Evolutionary conservation across 352 stramenopile genomes (phyloP).

Genomic region (Phytophthora pinifolia): DNA sequence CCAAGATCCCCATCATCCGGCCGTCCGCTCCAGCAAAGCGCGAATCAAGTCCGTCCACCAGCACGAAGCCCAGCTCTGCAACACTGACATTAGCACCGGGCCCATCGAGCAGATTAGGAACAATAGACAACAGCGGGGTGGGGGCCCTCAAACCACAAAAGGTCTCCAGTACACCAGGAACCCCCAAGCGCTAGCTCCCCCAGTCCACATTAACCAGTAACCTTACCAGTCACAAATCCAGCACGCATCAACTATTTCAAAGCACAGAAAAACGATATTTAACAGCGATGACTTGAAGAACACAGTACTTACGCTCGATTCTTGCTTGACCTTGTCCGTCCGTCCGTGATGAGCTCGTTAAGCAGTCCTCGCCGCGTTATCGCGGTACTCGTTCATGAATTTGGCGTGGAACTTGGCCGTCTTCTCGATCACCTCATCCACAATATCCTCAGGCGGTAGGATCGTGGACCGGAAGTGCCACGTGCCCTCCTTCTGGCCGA

Average conservation of each 20-base stretch:
- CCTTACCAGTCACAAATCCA: constrained; percentile 17
- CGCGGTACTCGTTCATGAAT: constrained; percentile 95
- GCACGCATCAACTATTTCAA: constrained; percentile 11
- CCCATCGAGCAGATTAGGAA: constrained; percentile 32
- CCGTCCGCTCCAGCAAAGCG: constrained; percentile 67
- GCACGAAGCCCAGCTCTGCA: constrained; percentile 44
- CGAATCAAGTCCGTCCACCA: constrained; percentile 58
- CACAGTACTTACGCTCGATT: too few relatives aligned
- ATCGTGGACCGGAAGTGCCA: constrained; percentile 99
- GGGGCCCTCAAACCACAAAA: constrained; percentile 26
- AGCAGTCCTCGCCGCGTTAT: too few relatives aligned
- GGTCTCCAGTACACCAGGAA: constrained; percentile 16
- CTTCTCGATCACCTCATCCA: constrained; percentile 94
- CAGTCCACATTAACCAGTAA: constrained; percentile 8
- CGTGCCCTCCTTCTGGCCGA: constrained; percentile 95
- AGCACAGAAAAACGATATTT: constrained; percentile 1
- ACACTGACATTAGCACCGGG: constrained; percentile 20
- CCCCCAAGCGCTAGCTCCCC: constrained; percentile 26
- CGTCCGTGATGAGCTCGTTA: too few relatives aligned
- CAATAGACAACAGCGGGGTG: constrained; percentile 32
- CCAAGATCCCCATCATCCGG: constrained; percentile 77
- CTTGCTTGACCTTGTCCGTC: too few relatives aligned
- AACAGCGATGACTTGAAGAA: background rate
- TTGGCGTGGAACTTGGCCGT: constrained; percentile 95
- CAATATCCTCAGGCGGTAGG: constrained; percentile 95